phyloP scores from a whole-genome alignment of 768 basidiomycete genomes.

The Pisolithus tinctorius region DNA sequence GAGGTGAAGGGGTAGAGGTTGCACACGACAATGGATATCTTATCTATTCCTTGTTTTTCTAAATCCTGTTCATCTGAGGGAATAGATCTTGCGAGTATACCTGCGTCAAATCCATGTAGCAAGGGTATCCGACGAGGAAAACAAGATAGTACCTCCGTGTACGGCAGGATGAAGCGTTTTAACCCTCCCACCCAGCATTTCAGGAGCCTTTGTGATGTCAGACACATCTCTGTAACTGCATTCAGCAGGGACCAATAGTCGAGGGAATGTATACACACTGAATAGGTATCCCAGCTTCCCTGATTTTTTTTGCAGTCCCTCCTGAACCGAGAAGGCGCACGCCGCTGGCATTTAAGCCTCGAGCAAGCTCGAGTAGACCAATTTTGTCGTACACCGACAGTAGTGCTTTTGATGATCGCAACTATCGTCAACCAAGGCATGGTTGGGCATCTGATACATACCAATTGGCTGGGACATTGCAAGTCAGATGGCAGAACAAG shows the following conservation, averaged over 20 bases:
- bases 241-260: background rate
- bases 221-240: constrained; percentile 75
- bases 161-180: constrained; percentile 98
- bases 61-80: constrained; percentile 88
- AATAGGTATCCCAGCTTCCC: constrained; percentile 86
- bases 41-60: constrained; percentile 73
- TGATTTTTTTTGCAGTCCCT: constrained; percentile 96
- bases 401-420: constrained; percentile 48
- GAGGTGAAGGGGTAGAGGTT: constrained; percentile 96
- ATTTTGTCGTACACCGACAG: constrained; percentile 97
- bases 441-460: constrained; percentile 7
- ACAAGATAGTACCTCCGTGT: constrained; percentile 69
- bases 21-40: constrained; percentile 96
- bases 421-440: background rate
- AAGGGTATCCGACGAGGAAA: background rate
- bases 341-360: constrained; percentile 73
- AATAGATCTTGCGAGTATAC: constrained; percentile 90
- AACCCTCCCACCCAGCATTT: constrained; percentile 97
- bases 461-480: constrained; percentile 25
- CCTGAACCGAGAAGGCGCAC: constrained; percentile 91
- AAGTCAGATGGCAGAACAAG: constrained; percentile 3
- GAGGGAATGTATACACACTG: constrained; percentile 41
- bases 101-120: constrained; percentile 32
- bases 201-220: constrained; percentile 94
- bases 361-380: constrained; percentile 80